These are phyloP conservation scores for Pseudofabraea citricarpa DNA, from an alignment of 2,329 filamentous ascomycete species.

Conservation along the genomic window DNA sequence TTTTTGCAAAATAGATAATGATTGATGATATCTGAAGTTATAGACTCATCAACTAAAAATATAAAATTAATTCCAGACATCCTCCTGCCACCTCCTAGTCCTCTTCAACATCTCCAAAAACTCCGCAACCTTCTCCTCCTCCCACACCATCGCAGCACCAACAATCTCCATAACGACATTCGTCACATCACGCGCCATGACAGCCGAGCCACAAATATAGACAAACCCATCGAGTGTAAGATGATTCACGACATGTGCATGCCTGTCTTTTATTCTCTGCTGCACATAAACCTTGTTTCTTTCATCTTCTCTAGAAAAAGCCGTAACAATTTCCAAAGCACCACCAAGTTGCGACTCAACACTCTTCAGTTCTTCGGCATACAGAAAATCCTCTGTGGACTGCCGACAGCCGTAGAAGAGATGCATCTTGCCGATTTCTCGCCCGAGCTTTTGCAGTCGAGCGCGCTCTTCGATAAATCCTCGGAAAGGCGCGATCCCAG, in stretches of 20 bases:
- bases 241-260: background rate
- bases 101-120: background rate
- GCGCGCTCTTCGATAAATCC: constrained; percentile 23
- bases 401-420: constrained; percentile 1
- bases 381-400: background rate
- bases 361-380: background rate
- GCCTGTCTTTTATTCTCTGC: background rate
- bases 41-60: no score
- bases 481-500: constrained; percentile 23
- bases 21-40: no score
- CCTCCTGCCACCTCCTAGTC: background rate
- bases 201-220: background rate
- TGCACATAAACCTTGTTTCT: constrained; percentile 1
- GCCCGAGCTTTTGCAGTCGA: constrained; percentile 14
- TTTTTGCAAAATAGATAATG: no score
- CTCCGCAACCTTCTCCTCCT: background rate
- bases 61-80: background rate
- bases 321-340: background rate
- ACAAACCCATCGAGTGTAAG: background rate
- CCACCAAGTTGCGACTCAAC: background rate
- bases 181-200: background rate
- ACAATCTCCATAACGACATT: background rate
- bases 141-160: background rate
- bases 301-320: constrained; percentile 1
- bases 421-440: background rate